phyloP scores from a whole-genome alignment of 1,139 yeast species.

The Suhomyces atakaporum region DNA sequence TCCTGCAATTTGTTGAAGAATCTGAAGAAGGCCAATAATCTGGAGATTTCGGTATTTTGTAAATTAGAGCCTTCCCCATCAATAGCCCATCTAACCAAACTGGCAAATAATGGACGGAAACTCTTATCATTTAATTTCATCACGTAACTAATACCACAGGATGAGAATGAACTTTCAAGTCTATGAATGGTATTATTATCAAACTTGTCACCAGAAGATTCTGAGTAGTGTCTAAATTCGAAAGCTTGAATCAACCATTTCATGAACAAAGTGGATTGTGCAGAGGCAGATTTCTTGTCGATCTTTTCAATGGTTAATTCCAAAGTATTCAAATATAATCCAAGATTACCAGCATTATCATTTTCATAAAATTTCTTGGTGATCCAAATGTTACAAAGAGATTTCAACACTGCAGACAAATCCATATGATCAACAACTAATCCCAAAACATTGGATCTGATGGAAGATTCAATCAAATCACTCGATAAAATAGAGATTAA shows the following conservation, averaged over 20 bases:
- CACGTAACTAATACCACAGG: constrained; percentile 73
- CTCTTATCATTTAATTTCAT: constrained; percentile 91
- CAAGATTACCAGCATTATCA: constrained; percentile 59
- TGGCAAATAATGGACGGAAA: constrained; percentile 89
- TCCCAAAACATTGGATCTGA: constrained; percentile 67
- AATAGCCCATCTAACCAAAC: constrained; percentile 90
- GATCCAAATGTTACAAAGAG: constrained; percentile 65
- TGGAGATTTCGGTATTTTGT: constrained; percentile 49
- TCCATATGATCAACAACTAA: constrained; percentile 72
- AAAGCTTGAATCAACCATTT: constrained; percentile 71
- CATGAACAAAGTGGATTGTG: constrained; percentile 70
- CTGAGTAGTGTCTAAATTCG: constrained; percentile 59
- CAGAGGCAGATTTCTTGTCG: constrained; percentile 73
- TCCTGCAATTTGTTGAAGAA: constrained; percentile 85
- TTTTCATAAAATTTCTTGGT: constrained; percentile 32
- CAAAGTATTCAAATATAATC: constrained; percentile 66
- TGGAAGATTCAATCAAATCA: constrained; percentile 54
- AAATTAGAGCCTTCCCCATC: constrained; percentile 69
- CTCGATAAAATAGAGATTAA: constrained; percentile 60
- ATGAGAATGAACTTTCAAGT: constrained; percentile 74
- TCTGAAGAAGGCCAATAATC: constrained; percentile 76
- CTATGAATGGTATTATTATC: constrained; percentile 77
- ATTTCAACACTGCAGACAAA: constrained; percentile 57
- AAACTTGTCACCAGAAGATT: constrained; percentile 38
- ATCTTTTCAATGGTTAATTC: constrained; percentile 65